Evolutionary conservation across 2,329 filamentous ascomycete genomes (phyloP).

Genomic region (Stachybotrys chlorohalonatus): DNA sequence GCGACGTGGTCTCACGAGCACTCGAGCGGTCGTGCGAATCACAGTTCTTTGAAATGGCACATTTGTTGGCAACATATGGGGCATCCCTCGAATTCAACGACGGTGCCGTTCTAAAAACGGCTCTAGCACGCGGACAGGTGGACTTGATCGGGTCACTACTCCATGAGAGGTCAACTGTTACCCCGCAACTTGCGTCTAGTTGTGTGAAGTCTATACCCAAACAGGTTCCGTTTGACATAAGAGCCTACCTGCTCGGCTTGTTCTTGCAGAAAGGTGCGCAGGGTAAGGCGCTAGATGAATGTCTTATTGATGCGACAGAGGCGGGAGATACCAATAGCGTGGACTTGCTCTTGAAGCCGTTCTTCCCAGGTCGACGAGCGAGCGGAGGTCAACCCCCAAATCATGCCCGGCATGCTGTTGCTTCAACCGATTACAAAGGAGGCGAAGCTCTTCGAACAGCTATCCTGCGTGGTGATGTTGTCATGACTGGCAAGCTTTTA

Average conservation of each 20-base stretch:
- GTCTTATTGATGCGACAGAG: conserved; percentile 39
- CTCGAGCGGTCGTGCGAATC: conserved; percentile 38
- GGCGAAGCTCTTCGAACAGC: conserved; percentile 42
- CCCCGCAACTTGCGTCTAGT: conserved; percentile 35
- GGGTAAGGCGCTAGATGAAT: conserved; percentile 37
- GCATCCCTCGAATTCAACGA: conserved; percentile 46
- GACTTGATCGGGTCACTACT: conserved; percentile 39
- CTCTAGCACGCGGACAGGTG: conserved; percentile 34
- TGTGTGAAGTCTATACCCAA: conserved; percentile 41
- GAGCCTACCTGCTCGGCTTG: conserved; percentile 32
- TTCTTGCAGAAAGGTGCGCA: conserved; percentile 42
- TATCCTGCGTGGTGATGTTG: conserved; percentile 32
- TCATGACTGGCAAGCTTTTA: conserved; percentile 37
- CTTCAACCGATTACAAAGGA: conserved; percentile 42
- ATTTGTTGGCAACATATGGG: conserved; percentile 42
- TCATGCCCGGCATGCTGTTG: conserved; percentile 29
- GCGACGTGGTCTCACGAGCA: conserved; percentile 37
- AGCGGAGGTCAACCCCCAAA: conserved; percentile 23
- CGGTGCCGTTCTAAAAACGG: conserved; percentile 37
- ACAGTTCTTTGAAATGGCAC: conserved; percentile 45
- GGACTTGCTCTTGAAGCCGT: conserved; percentile 39
- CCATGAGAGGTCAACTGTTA: conserved; percentile 31
- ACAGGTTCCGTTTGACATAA: conserved; percentile 33
- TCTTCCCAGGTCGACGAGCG: conserved; percentile 28
- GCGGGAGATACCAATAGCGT: conserved; percentile 37